These are phyloP conservation scores for Suhomyces faveliae DNA, from an alignment of 805 yeast species.

Conservation along the genomic window DNA sequence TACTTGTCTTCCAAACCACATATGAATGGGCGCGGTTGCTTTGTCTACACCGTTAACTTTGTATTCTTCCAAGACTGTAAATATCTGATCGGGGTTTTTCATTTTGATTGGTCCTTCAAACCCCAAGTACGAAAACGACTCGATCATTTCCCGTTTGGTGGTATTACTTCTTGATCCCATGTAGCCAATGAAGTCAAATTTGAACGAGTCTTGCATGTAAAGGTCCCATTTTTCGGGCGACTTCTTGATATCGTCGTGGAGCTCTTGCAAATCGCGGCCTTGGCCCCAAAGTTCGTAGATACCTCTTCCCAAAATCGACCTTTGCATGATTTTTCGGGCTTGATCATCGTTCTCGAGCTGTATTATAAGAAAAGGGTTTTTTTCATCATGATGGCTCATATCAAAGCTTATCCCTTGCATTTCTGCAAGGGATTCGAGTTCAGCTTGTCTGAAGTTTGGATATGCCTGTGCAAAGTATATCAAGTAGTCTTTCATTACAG, in stretches of 20 bases:
- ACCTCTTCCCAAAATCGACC: constrained; percentile 71
- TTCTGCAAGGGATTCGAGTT: constrained; percentile 80
- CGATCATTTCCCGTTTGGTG: constrained; percentile 61
- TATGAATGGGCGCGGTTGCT: constrained; percentile 48
- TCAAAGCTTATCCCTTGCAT: constrained; percentile 57
- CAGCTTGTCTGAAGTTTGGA: constrained; percentile 75
- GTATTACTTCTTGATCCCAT: constrained; percentile 58
- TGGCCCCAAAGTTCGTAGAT: constrained; percentile 85
- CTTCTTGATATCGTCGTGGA: constrained; percentile 50
- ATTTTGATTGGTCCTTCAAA: constrained; percentile 76
- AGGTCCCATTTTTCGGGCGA: constrained; percentile 32
- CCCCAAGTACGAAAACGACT: constrained; percentile 65
- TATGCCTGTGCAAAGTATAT: constrained; percentile 86
- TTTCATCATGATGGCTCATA: constrained; percentile 54
- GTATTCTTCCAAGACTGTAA: constrained; percentile 76
- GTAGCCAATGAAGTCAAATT: constrained; percentile 77
- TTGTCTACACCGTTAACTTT: constrained; percentile 45
- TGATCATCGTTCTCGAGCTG: constrained; percentile 62
- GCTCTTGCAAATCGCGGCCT: constrained; percentile 52
- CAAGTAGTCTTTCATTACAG: constrained; percentile 56
- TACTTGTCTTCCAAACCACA: constrained; percentile 78
- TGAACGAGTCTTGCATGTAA: constrained; percentile 57
- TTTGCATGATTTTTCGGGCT: constrained; percentile 59
- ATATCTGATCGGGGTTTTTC: constrained; percentile 71
- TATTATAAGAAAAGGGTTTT: constrained; percentile 69